phyloP scores from a whole-genome alignment of 83 land plant species.

The Picea engelmannii region DNA sequence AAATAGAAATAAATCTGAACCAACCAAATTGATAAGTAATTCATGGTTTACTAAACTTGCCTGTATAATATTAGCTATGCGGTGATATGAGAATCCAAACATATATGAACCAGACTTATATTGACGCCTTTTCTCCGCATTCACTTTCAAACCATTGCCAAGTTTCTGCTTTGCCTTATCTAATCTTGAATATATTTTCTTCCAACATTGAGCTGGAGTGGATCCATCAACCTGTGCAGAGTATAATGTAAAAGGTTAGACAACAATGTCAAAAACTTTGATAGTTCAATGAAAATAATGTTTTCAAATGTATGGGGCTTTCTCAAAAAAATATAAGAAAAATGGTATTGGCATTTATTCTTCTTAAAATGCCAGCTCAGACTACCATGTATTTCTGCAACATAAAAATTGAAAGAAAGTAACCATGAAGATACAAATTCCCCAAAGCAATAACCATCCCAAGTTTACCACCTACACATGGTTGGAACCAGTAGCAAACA shows the following conservation, averaged over 20 bases:
- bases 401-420: neutral
- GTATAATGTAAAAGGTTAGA: neutral
- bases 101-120: slow-evolving; percentile 54
- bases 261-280: neutral
- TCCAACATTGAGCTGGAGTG: slow-evolving; percentile 61
- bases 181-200: slow-evolving; percentile 44
- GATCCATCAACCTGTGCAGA: slow-evolving; percentile 53
- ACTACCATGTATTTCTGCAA: neutral
- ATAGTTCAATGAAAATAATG: neutral
- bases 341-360: too few species aligned
- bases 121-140: slow-evolving; percentile 11
- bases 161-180: slow-evolving; percentile 14
- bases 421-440: neutral
- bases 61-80: slow-evolving; percentile 47
- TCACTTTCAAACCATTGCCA: slow-evolving; percentile 18
- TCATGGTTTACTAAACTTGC: slow-evolving; percentile 9
- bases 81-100: slow-evolving; percentile 65
- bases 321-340: neutral
- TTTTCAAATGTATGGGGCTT: neutral
- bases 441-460: neutral
- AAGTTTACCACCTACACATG: neutral
- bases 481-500: neutral
- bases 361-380: neutral
- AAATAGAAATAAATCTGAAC: neutral
- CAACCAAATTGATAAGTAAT: neutral